Evolutionary conservation across 257 asterid species (phyloP), one percentile per base, ranked within the genome.

Genomic region (Dorcoceras hygrometricum): DNA sequence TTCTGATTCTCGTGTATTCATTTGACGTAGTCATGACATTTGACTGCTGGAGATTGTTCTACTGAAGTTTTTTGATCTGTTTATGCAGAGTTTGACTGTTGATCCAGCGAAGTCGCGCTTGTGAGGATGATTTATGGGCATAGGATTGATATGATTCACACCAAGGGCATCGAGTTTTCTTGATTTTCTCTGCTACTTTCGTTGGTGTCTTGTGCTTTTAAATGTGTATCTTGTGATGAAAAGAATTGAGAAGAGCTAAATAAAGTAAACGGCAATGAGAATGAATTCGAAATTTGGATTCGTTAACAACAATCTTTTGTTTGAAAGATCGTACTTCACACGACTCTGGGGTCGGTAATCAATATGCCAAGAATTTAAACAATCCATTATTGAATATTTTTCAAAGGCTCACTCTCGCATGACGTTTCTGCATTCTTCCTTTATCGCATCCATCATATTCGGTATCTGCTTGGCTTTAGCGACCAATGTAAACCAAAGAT

Each of bases 61-160:
- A 16, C 63, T 65, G 29, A 70, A 54, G 8, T n/a, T 6, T 50
- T n/a, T 6, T 50, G 10, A 61, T 51, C 48, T 70, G 53, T 25
- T 65, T 64, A 32, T 71, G 77, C 79, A 91, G 98, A 89, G 95
- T 69, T 70, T 63, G 28, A 69, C 78, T 3, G 51, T 11, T 59
- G 82, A 77, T 57, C 76, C 71, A 24, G 78, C 75, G 7, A 83
- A 79, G 83, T 80, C 98, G 5, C 89, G 98, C 43, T 51, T 91
- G 22, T 91, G 75, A 89, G 71, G 54, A 3, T 53, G 39, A 60
- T 32, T 25, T 32, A 59, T 43, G 66, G 46, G 11, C 59, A 12
- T 23, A 32, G 29, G 8, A 60, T 66, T 46, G 23, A 31, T 55
- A 18, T 32, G 27, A 57, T 4, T 62, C 14, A 48, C 64, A 1